These are phyloP conservation scores for Penstemon eatonii DNA, from an alignment of 257 asterid genomes.

Conservation along the genomic window DNA sequence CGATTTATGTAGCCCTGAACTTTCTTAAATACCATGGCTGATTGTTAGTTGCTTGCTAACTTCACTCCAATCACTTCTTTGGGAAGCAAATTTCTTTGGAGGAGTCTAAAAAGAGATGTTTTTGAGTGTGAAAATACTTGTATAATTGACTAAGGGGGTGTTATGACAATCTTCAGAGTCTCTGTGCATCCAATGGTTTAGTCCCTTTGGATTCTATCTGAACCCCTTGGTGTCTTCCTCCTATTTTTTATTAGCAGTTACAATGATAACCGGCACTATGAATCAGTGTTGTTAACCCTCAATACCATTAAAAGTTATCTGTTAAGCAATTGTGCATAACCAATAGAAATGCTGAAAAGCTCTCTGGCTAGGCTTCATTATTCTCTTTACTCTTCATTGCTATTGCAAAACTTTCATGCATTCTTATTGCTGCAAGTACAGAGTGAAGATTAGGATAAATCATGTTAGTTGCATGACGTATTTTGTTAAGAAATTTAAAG, in stretches of 20 bases:
- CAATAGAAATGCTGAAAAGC: background rate
- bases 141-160: background rate
- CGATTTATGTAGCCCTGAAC: background rate
- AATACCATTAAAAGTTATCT: background rate
- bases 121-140: conserved; percentile 2
- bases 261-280: conserved; percentile 1
- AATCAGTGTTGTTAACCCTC: conserved; percentile 10
- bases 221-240: background rate
- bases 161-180: background rate
- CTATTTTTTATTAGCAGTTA: conserved; percentile 6
- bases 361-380: background rate
- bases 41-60: background rate
- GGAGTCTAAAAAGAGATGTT: background rate
- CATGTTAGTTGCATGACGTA: background rate
- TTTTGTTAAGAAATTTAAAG: conserved; percentile 1
- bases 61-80: background rate
- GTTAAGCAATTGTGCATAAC: background rate
- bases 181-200: background rate
- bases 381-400: background rate
- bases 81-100: background rate
- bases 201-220: conserved; percentile 2
- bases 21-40: background rate
- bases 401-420: conserved; percentile 3
- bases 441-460: no score
- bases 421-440: no score